Evolutionary conservation across 2,329 filamentous ascomycete species (phyloP).

Genomic region (Neofusicoccum sp.): DNA sequence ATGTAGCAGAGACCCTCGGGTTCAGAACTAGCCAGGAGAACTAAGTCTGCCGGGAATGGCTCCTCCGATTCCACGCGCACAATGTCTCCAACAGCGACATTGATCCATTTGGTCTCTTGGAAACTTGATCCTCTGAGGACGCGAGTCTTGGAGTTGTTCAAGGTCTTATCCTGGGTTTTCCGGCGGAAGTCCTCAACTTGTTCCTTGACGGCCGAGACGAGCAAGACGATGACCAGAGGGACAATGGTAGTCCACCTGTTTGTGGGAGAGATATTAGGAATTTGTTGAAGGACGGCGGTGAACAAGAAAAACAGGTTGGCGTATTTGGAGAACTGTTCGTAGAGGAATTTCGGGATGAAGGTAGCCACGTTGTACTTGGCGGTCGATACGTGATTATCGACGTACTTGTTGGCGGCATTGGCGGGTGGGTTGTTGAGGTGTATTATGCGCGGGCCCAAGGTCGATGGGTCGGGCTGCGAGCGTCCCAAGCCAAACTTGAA

Average conservation of each 20-base stretch:
- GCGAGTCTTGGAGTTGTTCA: conserved; percentile 84
- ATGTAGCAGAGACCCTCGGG: conserved; percentile 98
- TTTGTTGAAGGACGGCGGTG: conserved; percentile 90
- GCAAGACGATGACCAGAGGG: conserved; percentile 81
- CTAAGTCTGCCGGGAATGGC: conserved; percentile 89
- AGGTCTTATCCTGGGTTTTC: conserved; percentile 77
- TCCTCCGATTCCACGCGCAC: conserved; percentile 91
- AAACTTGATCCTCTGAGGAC: conserved; percentile 83
- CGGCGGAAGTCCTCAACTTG: conserved; percentile 89
- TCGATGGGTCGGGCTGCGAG: conserved; percentile 82
- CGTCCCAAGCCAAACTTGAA: conserved; percentile 93
- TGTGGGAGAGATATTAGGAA: conserved; percentile 90
- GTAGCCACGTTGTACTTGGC: conserved; percentile 94
- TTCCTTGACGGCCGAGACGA: conserved; percentile 96
- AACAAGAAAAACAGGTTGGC: conserved; percentile 99
- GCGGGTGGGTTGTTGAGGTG: conserved; percentile 94
- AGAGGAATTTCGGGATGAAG: conserved; percentile 94
- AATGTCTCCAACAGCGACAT: conserved; percentile 89
- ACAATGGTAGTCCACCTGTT: conserved; percentile 96
- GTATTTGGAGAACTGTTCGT: conserved; percentile 98
- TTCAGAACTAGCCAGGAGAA: conserved; percentile 90
- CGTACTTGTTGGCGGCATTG: conserved; percentile 84
- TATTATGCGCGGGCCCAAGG: conserved; percentile 86
- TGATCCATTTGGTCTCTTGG: conserved; percentile 86
- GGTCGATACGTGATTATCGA: conserved; percentile 96